phyloP scores from a whole-genome alignment of 768 basidiomycete species.

The Lactarius akahatsu region DNA sequence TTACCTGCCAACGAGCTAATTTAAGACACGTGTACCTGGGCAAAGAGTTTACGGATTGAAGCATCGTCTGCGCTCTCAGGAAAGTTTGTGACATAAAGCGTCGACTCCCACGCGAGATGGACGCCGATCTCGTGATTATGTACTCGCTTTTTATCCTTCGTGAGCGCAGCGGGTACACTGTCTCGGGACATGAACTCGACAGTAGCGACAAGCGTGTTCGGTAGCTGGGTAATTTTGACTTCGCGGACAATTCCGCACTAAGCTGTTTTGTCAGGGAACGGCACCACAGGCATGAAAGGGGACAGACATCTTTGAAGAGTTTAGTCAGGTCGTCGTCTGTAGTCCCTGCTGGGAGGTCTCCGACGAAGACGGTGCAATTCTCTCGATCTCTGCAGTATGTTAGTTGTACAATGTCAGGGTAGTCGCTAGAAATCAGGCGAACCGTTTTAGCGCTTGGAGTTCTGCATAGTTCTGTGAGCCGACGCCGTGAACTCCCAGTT shows the following conservation, averaged over 20 bases:
- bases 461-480: constrained; percentile 36
- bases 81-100: constrained; percentile 95
- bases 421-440: constrained; percentile 23
- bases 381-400: constrained; percentile 77
- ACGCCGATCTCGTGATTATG: constrained; percentile 76
- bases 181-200: constrained; percentile 88
- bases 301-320: constrained; percentile 83
- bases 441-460: constrained; percentile 60
- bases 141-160: constrained; percentile 91
- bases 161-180: constrained; percentile 79
- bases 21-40: constrained; percentile 50
- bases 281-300: constrained; percentile 4
- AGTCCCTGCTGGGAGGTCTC: constrained; percentile 56
- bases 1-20: neutral
- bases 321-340: constrained; percentile 63
- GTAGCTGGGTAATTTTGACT: constrained; percentile 68
- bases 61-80: constrained; percentile 80
- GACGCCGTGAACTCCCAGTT: neutral
- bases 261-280: constrained; percentile 24
- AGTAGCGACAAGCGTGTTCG: constrained; percentile 66
- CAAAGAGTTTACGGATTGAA: constrained; percentile 72
- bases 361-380: constrained; percentile 87
- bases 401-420: constrained; percentile 6
- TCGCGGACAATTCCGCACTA: constrained; percentile 90
- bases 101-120: constrained; percentile 90